Conservation (phyloP, 2,329 filamentous ascomycete species). For the Cladophialophora carrionii region DNA sequence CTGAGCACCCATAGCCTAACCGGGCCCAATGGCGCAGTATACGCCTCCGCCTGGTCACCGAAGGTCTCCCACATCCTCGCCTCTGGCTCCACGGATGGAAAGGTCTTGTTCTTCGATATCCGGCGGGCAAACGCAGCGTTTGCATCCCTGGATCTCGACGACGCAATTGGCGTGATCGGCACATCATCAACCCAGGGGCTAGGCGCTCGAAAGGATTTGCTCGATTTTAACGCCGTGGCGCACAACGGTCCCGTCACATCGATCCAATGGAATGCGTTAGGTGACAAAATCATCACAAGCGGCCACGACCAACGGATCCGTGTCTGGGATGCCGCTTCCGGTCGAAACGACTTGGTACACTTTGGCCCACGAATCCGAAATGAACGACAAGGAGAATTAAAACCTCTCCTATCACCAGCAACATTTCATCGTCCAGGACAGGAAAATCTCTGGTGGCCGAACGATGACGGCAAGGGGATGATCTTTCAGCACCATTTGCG, state of each 20-base stretch:
- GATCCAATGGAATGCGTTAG: slow-evolving; percentile 80
- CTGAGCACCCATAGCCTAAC: slow-evolving; percentile 72
- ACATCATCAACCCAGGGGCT: slow-evolving; percentile 36
- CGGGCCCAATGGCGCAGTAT: slow-evolving; percentile 67
- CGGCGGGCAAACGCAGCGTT: slow-evolving; percentile 75
- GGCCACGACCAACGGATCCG: slow-evolving; percentile 83
- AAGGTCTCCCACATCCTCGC: slow-evolving; percentile 71
- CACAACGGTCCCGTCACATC: slow-evolving; percentile 84
- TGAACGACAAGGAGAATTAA: slow-evolving; percentile 58
- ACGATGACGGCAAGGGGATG: slow-evolving; percentile 68
- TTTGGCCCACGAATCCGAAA: slow-evolving; percentile 86
- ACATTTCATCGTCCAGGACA: slow-evolving; percentile 56
- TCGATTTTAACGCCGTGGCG: slow-evolving; percentile 59
- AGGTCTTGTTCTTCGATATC: slow-evolving; percentile 84
- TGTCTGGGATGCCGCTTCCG: slow-evolving; percentile 80
- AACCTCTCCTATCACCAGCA: slow-evolving; percentile 66
- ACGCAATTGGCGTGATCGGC: slow-evolving; percentile 68
- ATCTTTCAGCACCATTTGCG: slow-evolving; percentile 79
- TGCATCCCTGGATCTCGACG: slow-evolving; percentile 80
- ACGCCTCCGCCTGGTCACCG: slow-evolving; percentile 80
- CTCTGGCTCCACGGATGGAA: slow-evolving; percentile 82
- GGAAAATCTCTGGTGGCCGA: slow-evolving; percentile 78
- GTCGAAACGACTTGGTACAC: slow-evolving; percentile 83
- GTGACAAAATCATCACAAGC: slow-evolving; percentile 73
- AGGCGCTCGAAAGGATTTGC: slow-evolving; percentile 41